These are phyloP conservation scores for Macrocystidia cucumis DNA, from an alignment of 1,284 basidiomycete species.

Conservation along the genomic window DNA sequence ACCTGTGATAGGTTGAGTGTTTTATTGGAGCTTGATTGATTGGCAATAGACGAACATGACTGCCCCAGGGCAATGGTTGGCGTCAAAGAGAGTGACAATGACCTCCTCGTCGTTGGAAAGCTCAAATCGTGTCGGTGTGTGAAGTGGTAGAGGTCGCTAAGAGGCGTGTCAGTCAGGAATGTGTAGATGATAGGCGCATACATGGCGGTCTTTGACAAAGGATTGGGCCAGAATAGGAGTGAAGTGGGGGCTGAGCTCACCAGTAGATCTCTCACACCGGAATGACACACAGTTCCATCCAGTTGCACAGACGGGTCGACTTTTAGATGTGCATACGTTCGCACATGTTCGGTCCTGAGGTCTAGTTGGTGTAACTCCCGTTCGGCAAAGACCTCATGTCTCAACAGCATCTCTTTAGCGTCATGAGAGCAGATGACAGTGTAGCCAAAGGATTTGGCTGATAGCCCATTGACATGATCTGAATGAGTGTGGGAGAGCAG, in stretches of 20 bases:
- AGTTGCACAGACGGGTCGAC: slow-evolving; percentile 37
- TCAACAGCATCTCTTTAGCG: slow-evolving; percentile 77
- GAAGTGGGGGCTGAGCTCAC: slow-evolving; percentile 27
- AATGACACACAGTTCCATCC: slow-evolving; percentile 39
- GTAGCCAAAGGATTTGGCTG: slow-evolving; percentile 60
- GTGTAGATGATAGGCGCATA: too few relatives aligned
- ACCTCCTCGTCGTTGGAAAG: slow-evolving; percentile 52
- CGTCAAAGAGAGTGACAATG: slow-evolving; percentile 77
- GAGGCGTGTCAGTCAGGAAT: slow-evolving; percentile 1
- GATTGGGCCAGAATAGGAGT: too few relatives aligned
- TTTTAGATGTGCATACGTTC: slow-evolving; percentile 65
- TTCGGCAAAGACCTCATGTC: slow-evolving; percentile 64
- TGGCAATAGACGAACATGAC: slow-evolving; percentile 59
- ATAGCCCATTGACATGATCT: slow-evolving; percentile 70
- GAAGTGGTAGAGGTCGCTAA: slow-evolving; percentile 44
- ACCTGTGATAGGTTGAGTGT: slow-evolving; percentile 44
- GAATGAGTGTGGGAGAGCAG: slow-evolving; percentile 82
- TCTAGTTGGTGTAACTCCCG: slow-evolving; percentile 47
- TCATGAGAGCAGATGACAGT: slow-evolving; percentile 71
- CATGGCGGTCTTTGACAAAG: too few relatives aligned
- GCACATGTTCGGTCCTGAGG: slow-evolving; percentile 42
- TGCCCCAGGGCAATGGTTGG: slow-evolving; percentile 92
- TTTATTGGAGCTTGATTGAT: neutral
- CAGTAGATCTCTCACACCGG: slow-evolving; percentile 55
- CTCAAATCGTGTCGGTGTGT: slow-evolving; percentile 58